Evolutionary conservation across 2,329 filamentous ascomycete genomes (phyloP), one percentile per base, ranked within the genome.

Genomic region (Aspergillus felis): DNA sequence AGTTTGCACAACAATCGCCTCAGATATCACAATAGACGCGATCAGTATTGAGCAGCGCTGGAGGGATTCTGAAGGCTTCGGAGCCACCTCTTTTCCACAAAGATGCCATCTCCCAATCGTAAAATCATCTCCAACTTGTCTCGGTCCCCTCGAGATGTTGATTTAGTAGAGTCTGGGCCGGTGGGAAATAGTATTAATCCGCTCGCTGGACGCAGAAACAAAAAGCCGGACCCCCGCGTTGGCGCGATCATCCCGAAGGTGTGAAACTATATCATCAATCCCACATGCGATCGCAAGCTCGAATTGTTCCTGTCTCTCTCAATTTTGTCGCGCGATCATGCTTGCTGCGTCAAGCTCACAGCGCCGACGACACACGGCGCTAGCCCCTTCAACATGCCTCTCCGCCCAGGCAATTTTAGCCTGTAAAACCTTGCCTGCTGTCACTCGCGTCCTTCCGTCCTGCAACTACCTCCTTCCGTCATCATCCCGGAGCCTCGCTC

Each of bases 141-240:
- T 24, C 3, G 8, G 38, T 54, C 50, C 28, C 44, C 35, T 25
- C 20, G 51, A 44, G 56, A 54, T 35, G 50, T 57, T 56, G 60
- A 55, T 57, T 58, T 54, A 52, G 61, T 59, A 61, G 25, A 50
- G 49, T 60, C 58, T 63, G 59, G 61, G 60, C 61, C 61, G 62
- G 57, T 62, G 62, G 71, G 72, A 73, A 74, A 74, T 73, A 72
- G 71, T 74, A 67, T 74, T 74, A 74, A 74, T 74, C 72, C 72
- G 72, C 44, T 66, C 66, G 65, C 65, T 64, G 67, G 63, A 71
- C 72, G 72, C 72, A 74, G 72, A 74, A 74, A 74, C 69, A 69
- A 74, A 74, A 74, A 65, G 70, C 71, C 72, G 69, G 68, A 54
- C 64, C 70, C 71, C 72, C 71, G 71, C 68, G 61, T 62, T 62